Evolutionary conservation across 2,329 filamentous ascomycete genomes (phyloP).

Genomic region (Leptographium galeiforme): DNA sequence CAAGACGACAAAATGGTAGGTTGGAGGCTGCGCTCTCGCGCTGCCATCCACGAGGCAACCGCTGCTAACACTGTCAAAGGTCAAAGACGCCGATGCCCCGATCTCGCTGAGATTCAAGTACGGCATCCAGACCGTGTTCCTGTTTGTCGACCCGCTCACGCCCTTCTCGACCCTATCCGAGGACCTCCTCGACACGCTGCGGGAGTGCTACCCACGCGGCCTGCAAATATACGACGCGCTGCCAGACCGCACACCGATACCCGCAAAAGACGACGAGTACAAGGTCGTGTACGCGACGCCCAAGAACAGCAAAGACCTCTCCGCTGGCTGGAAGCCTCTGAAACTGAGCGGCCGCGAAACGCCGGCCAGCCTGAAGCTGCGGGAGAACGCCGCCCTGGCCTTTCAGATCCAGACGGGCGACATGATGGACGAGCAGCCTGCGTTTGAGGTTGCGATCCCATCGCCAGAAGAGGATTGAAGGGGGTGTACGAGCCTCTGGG

Average conservation of each 20-base stretch:
- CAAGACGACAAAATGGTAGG: too few species aligned
- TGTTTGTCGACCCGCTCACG: conserved; percentile 47
- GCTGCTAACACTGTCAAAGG: background rate
- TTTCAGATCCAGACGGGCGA: conserved; percentile 29
- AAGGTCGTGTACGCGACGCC: conserved; percentile 33
- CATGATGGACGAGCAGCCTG: conserved; percentile 25
- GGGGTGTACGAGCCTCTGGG: conserved; percentile 4
- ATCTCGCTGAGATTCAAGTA: conserved; percentile 61
- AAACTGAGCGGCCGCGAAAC: conserved; percentile 24
- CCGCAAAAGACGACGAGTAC: conserved; percentile 19
- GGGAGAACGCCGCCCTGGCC: conserved; percentile 34
- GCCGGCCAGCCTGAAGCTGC: conserved; percentile 27
- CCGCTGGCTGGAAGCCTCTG: conserved; percentile 36
- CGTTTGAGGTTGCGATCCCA: conserved; percentile 22
- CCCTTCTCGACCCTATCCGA: conserved; percentile 43
- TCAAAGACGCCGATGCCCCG: conserved; percentile 22
- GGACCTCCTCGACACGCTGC: conserved; percentile 44
- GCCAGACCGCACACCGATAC: conserved; percentile 24
- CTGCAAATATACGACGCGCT: conserved; percentile 25
- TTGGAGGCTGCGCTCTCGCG: too few species aligned
- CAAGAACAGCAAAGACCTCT: conserved; percentile 28
- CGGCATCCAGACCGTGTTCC: conserved; percentile 55
- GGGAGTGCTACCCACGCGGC: conserved; percentile 41
- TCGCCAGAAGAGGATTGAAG: conserved; percentile 27
- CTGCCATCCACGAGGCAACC: too few species aligned